These are phyloP conservation scores for Aspergillus sp. DNA, from an alignment of 2,329 filamentous ascomycete genomes.

Conservation along the genomic window DNA sequence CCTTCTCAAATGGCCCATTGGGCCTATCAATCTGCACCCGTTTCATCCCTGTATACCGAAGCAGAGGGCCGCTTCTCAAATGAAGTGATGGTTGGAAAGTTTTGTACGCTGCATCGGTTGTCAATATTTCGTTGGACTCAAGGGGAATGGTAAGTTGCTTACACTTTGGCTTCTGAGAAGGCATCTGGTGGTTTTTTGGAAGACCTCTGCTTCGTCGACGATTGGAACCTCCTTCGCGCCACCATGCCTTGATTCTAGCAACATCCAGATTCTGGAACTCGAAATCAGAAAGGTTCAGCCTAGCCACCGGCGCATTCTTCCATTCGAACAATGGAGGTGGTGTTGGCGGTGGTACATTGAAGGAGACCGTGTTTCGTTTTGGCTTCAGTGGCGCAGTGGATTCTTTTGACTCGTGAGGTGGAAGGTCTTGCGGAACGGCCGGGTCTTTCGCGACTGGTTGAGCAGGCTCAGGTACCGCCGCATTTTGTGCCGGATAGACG, in stretches of 20 bases:
- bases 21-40: slow-evolving; percentile 31
- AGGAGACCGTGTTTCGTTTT: slow-evolving; percentile 39
- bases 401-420: slow-evolving; percentile 1
- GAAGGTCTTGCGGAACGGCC: background rate
- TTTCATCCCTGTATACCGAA: slow-evolving; percentile 86
- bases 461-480: background rate
- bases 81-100: slow-evolving; percentile 77
- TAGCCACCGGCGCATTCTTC: slow-evolving; percentile 60
- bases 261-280: slow-evolving; percentile 47
- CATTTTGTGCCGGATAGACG: background rate
- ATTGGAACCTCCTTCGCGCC: slow-evolving; percentile 56
- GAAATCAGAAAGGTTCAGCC: slow-evolving; percentile 52
- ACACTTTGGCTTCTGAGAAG: slow-evolving; percentile 28
- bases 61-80: slow-evolving; percentile 80
- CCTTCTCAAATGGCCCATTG: slow-evolving; percentile 48
- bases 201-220: slow-evolving; percentile 43
- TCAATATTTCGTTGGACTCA: slow-evolving; percentile 13
- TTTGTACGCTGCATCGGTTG: slow-evolving; percentile 45
- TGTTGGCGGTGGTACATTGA: slow-evolving; percentile 41
- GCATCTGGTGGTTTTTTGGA: slow-evolving; percentile 28
- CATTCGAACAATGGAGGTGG: slow-evolving; percentile 53
- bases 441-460: background rate
- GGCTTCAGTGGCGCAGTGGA: slow-evolving; percentile 21
- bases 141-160: slow-evolving; percentile 4
- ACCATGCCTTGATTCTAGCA: slow-evolving; percentile 62